Evolutionary conservation across 768 basidiomycete species (phyloP), one percentile per base, ranked within the genome.

Genomic region (Cystobasidium tubakii): DNA sequence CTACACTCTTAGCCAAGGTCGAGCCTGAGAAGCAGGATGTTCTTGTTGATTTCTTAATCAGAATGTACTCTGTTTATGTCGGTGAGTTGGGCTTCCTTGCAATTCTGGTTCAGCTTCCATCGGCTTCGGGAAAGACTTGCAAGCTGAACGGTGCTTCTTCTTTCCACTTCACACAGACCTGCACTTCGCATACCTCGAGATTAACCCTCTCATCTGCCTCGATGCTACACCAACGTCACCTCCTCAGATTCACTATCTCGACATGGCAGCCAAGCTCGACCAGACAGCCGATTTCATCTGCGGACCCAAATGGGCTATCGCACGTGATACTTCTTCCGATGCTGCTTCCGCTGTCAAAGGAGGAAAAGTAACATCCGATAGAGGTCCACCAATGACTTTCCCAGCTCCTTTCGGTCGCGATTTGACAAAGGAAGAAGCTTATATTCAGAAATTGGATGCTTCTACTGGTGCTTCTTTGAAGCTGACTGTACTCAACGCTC

Each of bases 251-350:
- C 89, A 90, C 83, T 97, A 93, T 84, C 89, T 99, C 76, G 95
- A 99, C 82, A 98, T 99, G 95, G 96, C 96, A 50, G 96, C 95
- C 79, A 99, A 98, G 85, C 89, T 99, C 76, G 96, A 99, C 81
- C 96, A 82, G 80, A 98, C 96, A 9, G 96, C 96, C 54, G 95
- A 99, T 83, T 93, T 88, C 80, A 90, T 98, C 80, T 95, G 92
- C 80, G 95, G 96, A 25, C 92, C 92, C 79, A 99, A 96, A 84
- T 99, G 95, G 96, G 92, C 95, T 42, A 88, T 98, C 78, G 95
- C 95, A 60, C 89, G 95, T 78, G 96, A 98, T 82, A 82, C 90
- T 72, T 86, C 88, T 39, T 84, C 92, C 31, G 88, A 90, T 80
- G 88, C 89, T 77, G 78, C 82, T 23, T 83, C 83, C 62, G 80